phyloP scores from a whole-genome alignment of 2,329 filamentous ascomycete species.

The Alternaria dauci region DNA sequence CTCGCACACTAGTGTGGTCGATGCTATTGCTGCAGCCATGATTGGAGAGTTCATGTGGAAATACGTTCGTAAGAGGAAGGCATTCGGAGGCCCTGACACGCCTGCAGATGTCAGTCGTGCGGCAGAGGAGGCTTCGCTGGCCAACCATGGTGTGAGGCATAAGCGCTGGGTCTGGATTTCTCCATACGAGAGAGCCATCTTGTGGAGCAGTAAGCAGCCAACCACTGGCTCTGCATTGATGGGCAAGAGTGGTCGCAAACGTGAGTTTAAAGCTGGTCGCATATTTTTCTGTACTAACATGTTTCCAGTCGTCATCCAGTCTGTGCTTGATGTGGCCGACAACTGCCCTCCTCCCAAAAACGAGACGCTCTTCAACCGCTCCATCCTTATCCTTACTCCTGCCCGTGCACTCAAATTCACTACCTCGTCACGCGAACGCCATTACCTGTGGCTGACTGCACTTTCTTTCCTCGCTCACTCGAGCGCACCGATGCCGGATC shows the following conservation, averaged over 20 bases:
- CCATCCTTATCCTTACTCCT: slow-evolving; percentile 92
- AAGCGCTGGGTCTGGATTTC: slow-evolving; percentile 99
- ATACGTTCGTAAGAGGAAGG: slow-evolving; percentile 85
- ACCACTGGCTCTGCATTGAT: slow-evolving; percentile 85
- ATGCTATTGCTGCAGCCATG: slow-evolving; percentile 98
- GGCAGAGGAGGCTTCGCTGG: slow-evolving; percentile 69
- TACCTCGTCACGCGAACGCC: slow-evolving; percentile 79
- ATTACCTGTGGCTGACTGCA: slow-evolving; percentile 94
- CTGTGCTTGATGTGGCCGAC: slow-evolving; percentile 95
- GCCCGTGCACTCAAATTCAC: slow-evolving; percentile 96
- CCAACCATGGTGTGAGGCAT: slow-evolving; percentile 75
- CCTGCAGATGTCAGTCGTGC: slow-evolving; percentile 59
- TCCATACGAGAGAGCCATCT: slow-evolving; percentile 92
- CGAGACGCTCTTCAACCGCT: slow-evolving; percentile 79
- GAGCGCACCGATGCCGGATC: slow-evolving; percentile 79
- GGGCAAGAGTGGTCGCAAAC: slow-evolving; percentile 92
- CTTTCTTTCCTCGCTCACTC: slow-evolving; percentile 95
- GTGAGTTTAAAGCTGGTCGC: slow-evolving; percentile 65
- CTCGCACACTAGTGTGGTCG: slow-evolving; percentile 82
- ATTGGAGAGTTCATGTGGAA: slow-evolving; percentile 98
- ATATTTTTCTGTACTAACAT: slow-evolving; percentile 23
- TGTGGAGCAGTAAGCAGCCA: slow-evolving; percentile 99
- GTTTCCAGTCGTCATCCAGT: slow-evolving; percentile 83
- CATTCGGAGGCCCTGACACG: slow-evolving; percentile 79
- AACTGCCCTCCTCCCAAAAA: slow-evolving; percentile 85